Conservation (phyloP, 805 yeast species). For the Pichia manshurica region DNA sequence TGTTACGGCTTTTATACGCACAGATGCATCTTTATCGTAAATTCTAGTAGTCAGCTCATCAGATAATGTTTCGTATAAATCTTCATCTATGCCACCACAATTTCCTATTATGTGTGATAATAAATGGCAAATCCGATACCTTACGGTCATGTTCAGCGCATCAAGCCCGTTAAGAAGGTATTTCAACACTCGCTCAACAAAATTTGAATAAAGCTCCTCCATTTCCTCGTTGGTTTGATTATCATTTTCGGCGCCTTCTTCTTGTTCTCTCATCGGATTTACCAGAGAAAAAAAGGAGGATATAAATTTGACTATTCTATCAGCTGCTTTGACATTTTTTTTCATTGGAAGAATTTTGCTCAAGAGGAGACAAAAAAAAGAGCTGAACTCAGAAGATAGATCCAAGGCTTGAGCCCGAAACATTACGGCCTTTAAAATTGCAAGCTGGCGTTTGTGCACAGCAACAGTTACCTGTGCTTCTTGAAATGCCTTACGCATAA, state of each 20-base stretch:
- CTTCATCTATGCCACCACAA: conserved; percentile 70
- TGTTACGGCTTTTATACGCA: conserved; percentile 79
- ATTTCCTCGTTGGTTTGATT: conserved; percentile 28
- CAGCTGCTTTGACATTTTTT: conserved; percentile 66
- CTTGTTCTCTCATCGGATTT: conserved; percentile 21
- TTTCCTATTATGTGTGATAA: conserved; percentile 65
- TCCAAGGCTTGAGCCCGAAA: conserved; percentile 47
- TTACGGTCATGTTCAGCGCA: conserved; percentile 67
- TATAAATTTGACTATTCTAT: conserved; percentile 64
- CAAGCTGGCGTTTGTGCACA: conserved; percentile 70
- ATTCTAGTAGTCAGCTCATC: conserved; percentile 58
- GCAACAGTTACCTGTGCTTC: conserved; percentile 71
- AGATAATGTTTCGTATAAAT: conserved; percentile 56
- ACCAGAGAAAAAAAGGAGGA: conserved; percentile 53
- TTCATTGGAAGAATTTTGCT: conserved; percentile 63
- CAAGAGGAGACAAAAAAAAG: conserved; percentile 53
- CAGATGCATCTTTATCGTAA: conserved; percentile 67
- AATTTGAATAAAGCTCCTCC: conserved; percentile 39
- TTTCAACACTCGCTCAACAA: conserved; percentile 54
- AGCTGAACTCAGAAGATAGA: conserved; percentile 53
- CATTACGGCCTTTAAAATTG: conserved; percentile 55
- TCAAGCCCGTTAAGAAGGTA: conserved; percentile 75
- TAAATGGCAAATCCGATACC: conserved; percentile 75
- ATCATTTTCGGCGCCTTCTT: conserved; percentile 29
- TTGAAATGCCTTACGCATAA: conserved; percentile 66